Percentiles rank a stretch among this genome's conserved stretches.
Evolutionary conservation across 2,329 filamentous ascomycete genomes (phyloP).

Genomic region (Trichoderma semiorbis): DNA sequence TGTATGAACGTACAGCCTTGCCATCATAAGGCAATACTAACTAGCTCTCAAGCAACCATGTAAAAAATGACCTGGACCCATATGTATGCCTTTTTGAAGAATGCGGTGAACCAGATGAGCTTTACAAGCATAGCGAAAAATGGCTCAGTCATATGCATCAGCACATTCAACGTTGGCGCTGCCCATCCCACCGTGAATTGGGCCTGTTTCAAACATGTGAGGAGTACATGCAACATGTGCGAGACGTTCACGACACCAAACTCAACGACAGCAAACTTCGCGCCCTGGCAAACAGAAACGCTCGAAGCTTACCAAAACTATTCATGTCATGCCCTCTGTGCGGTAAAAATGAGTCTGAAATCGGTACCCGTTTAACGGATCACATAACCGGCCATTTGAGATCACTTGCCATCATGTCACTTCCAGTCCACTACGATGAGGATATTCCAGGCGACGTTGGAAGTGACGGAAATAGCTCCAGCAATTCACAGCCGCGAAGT

Average conservation of each 20-base stretch:
- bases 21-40: neutral
- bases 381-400: neutral
- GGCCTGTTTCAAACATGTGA: neutral
- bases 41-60: neutral
- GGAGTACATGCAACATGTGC: neutral
- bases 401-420: neutral
- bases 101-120: neutral
- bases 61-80: neutral
- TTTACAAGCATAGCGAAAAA: neutral
- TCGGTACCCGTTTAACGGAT: neutral
- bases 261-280: neutral
- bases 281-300: neutral
- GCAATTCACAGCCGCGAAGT: neutral
- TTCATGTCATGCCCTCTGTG: neutral
- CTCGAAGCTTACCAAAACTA: neutral
- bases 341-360: neutral
- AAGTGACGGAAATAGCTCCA: neutral
- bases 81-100: neutral
- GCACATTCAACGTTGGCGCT: neutral
- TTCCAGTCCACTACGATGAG: neutral
- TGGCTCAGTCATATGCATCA: neutral
- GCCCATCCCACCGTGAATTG: neutral
- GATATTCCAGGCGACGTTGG: neutral
- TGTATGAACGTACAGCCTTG: neutral
- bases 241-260: neutral